Evolutionary conservation across 2,329 filamentous ascomycete genomes (phyloP).

Genomic region (Fusarium devonianum): DNA sequence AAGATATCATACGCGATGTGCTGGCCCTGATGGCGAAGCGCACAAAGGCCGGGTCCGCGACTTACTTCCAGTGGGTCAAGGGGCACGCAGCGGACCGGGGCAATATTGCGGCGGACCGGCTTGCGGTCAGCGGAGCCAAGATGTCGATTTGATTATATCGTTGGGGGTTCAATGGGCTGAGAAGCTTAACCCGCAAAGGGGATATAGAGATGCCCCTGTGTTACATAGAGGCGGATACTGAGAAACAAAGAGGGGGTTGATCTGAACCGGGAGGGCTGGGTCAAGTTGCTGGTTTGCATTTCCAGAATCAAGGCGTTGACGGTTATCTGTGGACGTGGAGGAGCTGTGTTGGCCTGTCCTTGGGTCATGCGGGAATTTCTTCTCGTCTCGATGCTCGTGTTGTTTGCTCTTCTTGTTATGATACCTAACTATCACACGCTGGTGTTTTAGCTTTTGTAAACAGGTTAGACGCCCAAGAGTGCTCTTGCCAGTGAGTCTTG

Average conservation of each 20-base stretch:
- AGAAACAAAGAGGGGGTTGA: background rate
- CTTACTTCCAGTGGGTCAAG: slow-evolving; percentile 87
- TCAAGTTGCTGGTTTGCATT: slow-evolving; percentile 9
- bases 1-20: slow-evolving; percentile 80
- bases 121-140: slow-evolving; percentile 67
- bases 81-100: slow-evolving; percentile 78
- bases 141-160: slow-evolving; percentile 37
- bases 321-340: background rate
- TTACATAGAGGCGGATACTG: background rate
- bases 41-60: slow-evolving; percentile 64
- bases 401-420: slow-evolving; percentile 6
- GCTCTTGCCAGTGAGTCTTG: no score
- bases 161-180: no score
- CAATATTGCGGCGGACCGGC: slow-evolving; percentile 79
- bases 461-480: no score
- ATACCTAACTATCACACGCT: slow-evolving; percentile 12
- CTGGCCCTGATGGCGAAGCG: slow-evolving; percentile 75
- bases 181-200: no score
- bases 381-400: slow-evolving; percentile 12
- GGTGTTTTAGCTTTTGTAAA: slow-evolving; percentile 6
- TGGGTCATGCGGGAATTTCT: background rate
- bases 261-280: no score
- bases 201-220: background rate
- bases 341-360: background rate
- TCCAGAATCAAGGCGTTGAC: slow-evolving; percentile 17